These are phyloP conservation scores for Zygosaccharomyces bailii DNA, from an alignment of 805 yeast species.

Conservation along the genomic window DNA sequence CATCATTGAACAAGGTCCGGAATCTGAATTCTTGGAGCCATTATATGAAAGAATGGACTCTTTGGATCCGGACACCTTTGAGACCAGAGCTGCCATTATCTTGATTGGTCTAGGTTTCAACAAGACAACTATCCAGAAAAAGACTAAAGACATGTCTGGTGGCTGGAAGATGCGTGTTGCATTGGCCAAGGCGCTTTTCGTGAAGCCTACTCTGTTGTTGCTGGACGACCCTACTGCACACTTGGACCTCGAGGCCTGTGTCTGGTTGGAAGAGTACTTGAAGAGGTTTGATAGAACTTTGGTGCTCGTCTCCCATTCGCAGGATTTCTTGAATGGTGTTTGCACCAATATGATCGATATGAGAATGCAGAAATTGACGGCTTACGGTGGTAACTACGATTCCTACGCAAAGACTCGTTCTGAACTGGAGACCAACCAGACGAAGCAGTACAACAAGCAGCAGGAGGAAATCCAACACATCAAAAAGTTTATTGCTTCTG, in stretches of 20 bases:
- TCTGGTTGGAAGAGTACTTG: slow-evolving; percentile 97
- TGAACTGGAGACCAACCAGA: slow-evolving; percentile 94
- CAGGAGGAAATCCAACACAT: slow-evolving; percentile 98
- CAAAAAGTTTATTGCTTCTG: slow-evolving; percentile 97
- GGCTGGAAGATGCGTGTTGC: slow-evolving; percentile 99
- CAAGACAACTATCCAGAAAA: slow-evolving; percentile 78
- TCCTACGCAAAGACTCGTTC: slow-evolving; percentile 90
- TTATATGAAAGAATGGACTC: slow-evolving; percentile 93
- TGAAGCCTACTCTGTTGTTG: slow-evolving; percentile 89
- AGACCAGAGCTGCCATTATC: slow-evolving; percentile 92
- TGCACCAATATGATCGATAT: slow-evolving; percentile 97
- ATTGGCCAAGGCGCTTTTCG: slow-evolving; percentile 94
- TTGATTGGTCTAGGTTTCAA: slow-evolving; percentile 97
- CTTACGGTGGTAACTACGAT: slow-evolving; percentile 98
- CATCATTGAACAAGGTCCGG: slow-evolving; percentile 91
- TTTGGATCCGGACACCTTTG: slow-evolving; percentile 95
- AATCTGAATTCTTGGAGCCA: slow-evolving; percentile 77
- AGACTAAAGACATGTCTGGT: slow-evolving; percentile 99
- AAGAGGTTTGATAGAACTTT: slow-evolving; percentile 91
- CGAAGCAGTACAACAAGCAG: slow-evolving; percentile 94
- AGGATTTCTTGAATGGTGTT: slow-evolving; percentile 98
- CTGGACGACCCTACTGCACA: slow-evolving; percentile 99
- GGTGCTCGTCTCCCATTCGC: slow-evolving; percentile 94
- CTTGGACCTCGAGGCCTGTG: slow-evolving; percentile 98
- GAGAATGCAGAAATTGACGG: slow-evolving; percentile 72